These are phyloP conservation scores for Lactifluus subvellereus DNA, from an alignment of 768 basidiomycete genomes.

Conservation along the genomic window DNA sequence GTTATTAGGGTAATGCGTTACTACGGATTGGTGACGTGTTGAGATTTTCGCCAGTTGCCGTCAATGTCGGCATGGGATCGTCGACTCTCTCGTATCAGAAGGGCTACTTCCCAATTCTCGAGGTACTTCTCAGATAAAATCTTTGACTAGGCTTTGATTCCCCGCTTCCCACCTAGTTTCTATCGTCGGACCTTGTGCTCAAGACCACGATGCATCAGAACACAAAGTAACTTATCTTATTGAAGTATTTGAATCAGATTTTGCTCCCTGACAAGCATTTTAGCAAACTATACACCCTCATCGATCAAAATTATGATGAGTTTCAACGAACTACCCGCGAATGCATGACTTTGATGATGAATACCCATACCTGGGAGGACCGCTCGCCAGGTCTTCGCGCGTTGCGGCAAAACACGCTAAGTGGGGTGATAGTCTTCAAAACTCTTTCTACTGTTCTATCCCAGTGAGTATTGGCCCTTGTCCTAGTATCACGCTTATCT, in stretches of 20 bases:
- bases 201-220: conserved; percentile 31
- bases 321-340: conserved; percentile 23
- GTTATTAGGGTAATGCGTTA: conserved; percentile 28
- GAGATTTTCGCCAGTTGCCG: conserved; percentile 24
- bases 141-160: neutral
- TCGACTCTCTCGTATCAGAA: conserved; percentile 31
- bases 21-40: conserved; percentile 32
- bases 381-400: conserved; percentile 7
- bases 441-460: conserved; percentile 26
- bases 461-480: conserved; percentile 17
- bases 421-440: conserved; percentile 31
- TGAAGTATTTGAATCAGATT: neutral
- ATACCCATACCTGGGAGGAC: conserved; percentile 28
- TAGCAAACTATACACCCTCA: conserved; percentile 26
- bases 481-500: neutral
- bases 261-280: neutral
- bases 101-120: conserved; percentile 31
- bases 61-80: conserved; percentile 13
- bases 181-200: conserved; percentile 30
- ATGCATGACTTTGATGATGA: conserved; percentile 28
- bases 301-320: conserved; percentile 29
- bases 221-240: conserved; percentile 29
- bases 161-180: conserved; percentile 25
- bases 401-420: conserved; percentile 20
- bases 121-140: conserved; percentile 21